Evolutionary conservation across 805 yeast genomes (phyloP).

Genomic region (Kurtzmaniella cleridarum): DNA sequence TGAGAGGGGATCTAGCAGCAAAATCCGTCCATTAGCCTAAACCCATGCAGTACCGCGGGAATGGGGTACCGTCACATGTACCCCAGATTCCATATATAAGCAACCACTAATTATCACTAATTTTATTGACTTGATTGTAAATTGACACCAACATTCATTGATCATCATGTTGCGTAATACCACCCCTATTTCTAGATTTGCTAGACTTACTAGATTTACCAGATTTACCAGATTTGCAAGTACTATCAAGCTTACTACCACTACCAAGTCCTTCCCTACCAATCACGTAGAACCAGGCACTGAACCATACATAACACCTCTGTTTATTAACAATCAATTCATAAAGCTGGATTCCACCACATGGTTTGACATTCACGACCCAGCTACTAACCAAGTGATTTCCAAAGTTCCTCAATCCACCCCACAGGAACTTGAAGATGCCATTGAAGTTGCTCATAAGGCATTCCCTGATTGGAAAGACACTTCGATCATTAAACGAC

Average conservation of each 20-base stretch:
- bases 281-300: conserved; percentile 28
- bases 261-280: conserved; percentile 34
- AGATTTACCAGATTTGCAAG: conserved; percentile 59
- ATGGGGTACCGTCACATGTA: too few relatives aligned
- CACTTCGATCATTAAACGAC: conserved; percentile 57
- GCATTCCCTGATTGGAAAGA: conserved; percentile 59
- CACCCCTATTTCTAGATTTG: conserved; percentile 66
- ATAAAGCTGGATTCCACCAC: conserved; percentile 44
- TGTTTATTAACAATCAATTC: conserved; percentile 47
- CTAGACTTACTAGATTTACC: too few relatives aligned
- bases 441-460: conserved; percentile 56
- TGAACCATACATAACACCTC: conserved; percentile 47
- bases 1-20: too few relatives aligned
- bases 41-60: too few relatives aligned
- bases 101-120: too few relatives aligned
- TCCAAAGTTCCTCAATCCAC: conserved; percentile 71
- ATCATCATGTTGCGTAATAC: too few relatives aligned
- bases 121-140: too few relatives aligned
- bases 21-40: too few relatives aligned
- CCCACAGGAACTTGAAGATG: conserved; percentile 55
- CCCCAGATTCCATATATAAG: too few relatives aligned
- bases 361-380: conserved; percentile 71
- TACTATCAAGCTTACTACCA: conserved; percentile 22
- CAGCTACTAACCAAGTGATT: conserved; percentile 65
- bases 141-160: too few relatives aligned